phyloP scores from a whole-genome alignment of 257 asterid genomes.

The Lycium ferocissimum region DNA sequence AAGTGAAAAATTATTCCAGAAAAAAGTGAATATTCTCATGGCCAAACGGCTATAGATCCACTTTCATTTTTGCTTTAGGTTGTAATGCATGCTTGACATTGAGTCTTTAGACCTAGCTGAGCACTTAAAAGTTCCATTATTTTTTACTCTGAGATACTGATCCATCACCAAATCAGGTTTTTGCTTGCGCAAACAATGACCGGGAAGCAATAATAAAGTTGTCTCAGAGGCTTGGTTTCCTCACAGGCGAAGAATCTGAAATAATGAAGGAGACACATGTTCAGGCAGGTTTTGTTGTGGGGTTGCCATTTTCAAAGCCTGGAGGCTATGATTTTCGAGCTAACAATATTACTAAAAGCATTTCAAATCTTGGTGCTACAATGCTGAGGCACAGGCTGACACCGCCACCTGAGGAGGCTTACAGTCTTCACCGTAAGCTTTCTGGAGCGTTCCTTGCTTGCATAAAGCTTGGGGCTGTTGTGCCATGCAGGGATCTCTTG shows the following conservation, averaged over 20 bases:
- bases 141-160: constrained; percentile 26
- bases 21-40: no score
- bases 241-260: constrained; percentile 87
- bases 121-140: not conserved
- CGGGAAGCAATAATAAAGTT: constrained; percentile 81
- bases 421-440: constrained; percentile 96
- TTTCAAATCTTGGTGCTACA: constrained; percentile 85
- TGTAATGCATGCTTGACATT: not conserved
- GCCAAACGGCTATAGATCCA: not conserved
- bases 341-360: constrained; percentile 73
- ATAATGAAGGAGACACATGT: constrained; percentile 87
- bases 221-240: constrained; percentile 92
- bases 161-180: constrained; percentile 55
- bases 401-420: constrained; percentile 96
- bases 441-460: constrained; percentile 99
- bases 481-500: constrained; percentile 87
- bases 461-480: constrained; percentile 90
- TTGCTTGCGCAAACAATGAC: constrained; percentile 84
- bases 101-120: constrained; percentile 11
- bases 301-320: constrained; percentile 77
- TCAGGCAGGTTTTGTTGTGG: constrained; percentile 95
- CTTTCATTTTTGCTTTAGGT: not conserved
- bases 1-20: no score
- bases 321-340: constrained; percentile 92
- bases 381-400: constrained; percentile 94